Base-by-base conservation (phyloP, 371 early-diverging fungal genomes). In the Zychaea mexicana region DNA sequence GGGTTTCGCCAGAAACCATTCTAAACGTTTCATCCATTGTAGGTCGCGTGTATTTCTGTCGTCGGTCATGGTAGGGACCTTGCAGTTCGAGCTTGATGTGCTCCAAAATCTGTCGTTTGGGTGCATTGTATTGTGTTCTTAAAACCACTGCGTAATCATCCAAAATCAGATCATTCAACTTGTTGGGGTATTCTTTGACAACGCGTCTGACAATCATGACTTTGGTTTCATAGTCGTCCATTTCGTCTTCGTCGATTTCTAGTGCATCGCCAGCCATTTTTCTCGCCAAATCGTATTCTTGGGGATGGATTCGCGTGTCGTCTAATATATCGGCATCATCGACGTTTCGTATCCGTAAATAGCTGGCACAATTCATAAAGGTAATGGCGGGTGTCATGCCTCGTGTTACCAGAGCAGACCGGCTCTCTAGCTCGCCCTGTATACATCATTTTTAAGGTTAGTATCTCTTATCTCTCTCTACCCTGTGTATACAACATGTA, bases 251-350 rank as follows among this genome's bases (percentile, higher is more conserved):
- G 56, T 97, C 98, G 53, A 95, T 86, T 65, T 98, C 98, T 36
- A 97, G 77, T 0, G 98, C 98, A 72, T 97, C 98, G 9, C 94
- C 92, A 3, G 96, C 98, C 96, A 98, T 97, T 73, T 99, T 96
- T 30, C 98, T 86, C 1, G 98, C 98, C 38, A 96, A 77, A 24
- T 90, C 91, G 66, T 99, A 99, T 72, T 98, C 94, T 72, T 95
- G 92, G 9, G 96, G 96, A 71, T 97, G 98, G 45, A 99, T 93
- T 30, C 98, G 90, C 24, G 97, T 99, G 65, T 90, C 90, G 71
- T 99, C 99, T 39, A 99, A 82, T 57, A 97, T 95, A 69, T 87
- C 84, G 5, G 74, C 78, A 15, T 84, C 74, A 33, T 85, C 81
- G 31, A 76, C 65, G 63, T 82, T 77, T 19, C 79, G 81, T 57